These are phyloP conservation scores for Oryza brachyantha DNA, from an alignment of 176 grass and related monocot genomes.

Conservation along the genomic window DNA sequence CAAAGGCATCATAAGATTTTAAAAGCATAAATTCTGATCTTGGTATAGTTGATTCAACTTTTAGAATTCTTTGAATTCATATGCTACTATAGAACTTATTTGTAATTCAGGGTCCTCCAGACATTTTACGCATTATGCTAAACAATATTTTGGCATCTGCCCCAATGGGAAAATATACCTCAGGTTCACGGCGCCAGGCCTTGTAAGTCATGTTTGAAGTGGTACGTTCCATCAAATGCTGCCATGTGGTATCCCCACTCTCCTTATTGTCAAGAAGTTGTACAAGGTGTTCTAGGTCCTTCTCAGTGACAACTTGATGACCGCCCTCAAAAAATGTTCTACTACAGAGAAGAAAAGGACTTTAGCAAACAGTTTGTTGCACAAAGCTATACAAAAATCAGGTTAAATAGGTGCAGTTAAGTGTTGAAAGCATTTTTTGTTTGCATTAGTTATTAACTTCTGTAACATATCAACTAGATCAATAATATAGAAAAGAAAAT, in stretches of 20 bases:
- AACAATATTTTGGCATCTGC: neutral
- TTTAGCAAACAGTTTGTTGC: neutral
- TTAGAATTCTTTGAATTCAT: neutral
- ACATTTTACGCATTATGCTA: too few relatives aligned
- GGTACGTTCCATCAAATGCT: constrained; percentile 85
- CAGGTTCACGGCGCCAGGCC: constrained; percentile 88
- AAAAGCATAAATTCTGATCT: neutral
- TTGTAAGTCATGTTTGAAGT: constrained; percentile 95
- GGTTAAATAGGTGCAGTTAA: neutral
- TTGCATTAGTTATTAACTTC: neutral
- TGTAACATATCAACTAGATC: neutral
- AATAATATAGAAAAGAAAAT: neutral
- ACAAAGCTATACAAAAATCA: neutral
- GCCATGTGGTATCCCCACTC: constrained; percentile 68
- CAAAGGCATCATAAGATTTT: neutral
- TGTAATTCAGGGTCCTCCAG: neutral
- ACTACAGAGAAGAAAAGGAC: constrained; percentile 1
- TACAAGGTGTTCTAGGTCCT: constrained; percentile 79
- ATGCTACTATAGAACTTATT: neutral
- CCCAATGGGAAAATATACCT: constrained; percentile 47
- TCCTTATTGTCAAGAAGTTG: constrained; percentile 81
- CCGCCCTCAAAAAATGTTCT: constrained; percentile 49
- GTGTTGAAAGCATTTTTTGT: neutral
- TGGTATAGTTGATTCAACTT: constrained; percentile 11
- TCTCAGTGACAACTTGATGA: constrained; percentile 60